Base-by-base conservation (phyloP, 2,329 filamentous ascomycete genomes). In the Sporothrix protearum region DNA sequence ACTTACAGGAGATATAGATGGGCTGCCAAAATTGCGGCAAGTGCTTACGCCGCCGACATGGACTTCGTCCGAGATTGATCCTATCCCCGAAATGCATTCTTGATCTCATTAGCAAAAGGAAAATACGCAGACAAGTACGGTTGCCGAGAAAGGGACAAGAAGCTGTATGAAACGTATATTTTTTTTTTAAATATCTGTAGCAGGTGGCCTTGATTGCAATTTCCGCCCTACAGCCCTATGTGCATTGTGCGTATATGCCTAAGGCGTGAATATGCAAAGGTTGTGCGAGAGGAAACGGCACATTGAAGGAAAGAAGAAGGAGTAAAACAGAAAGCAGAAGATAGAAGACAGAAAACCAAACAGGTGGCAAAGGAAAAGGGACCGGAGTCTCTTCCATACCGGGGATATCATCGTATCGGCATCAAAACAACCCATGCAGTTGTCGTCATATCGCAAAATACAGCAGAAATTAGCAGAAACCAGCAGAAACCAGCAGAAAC, bases 371-470 rank as follows among this genome's bases (percentile, higher is more conserved):
- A 61, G 55, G 39, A 39, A 61, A 61, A 33, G 55, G 30, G 55
- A 39, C 30, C 55, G 22, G 16, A n/a, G 28, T 8, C 30, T 33
- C 55, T 39, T 61, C 55, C 59, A 22, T n/a, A 39, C 36, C 59
- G 59, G 36, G 49, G 59, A 42, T 45, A 63, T 63, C 59, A 63
- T 63, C n/a, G 59, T 45, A 14, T 63, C n/a, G 36, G 59, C 9
- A 28, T 42, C 36, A 63, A 45, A 63, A 28, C 55, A 59, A 16
- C 51, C 51, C 22, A 28, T 55, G 19, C 51, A 30, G 12, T 5
- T 3, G 51, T 30, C 25, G 30, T 36, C 55, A 36, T 12, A 28
- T 12, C 12, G 53, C 53, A 57, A n/a, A 30, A 49, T n/a, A 14
- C 22, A 49, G 28, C 30, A 42, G 59, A n/a, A 42, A n/a, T n/a